These are phyloP conservation scores for Aristolochia contorta DNA, from an alignment of 164 flowering plant species.

Conservation along the genomic window DNA sequence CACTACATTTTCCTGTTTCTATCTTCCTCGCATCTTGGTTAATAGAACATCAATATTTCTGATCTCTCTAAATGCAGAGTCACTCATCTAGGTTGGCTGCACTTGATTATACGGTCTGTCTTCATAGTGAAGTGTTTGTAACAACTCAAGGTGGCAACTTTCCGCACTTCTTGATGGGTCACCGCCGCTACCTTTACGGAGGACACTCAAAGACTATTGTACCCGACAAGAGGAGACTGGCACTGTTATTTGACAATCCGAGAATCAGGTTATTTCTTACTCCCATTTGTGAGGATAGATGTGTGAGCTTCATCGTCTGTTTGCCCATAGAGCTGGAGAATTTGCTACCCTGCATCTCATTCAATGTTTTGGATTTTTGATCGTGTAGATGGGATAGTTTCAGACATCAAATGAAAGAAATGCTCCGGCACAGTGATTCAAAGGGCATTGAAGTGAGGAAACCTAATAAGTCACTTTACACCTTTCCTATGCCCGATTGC, in stretches of 20 bases:
- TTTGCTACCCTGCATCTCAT: too few species aligned
- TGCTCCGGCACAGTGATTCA: conserved; percentile 73
- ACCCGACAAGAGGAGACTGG: conserved; percentile 86
- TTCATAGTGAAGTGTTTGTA: conserved; percentile 87
- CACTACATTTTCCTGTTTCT: background rate
- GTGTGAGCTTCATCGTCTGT: background rate
- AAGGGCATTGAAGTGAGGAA: conserved; percentile 71
- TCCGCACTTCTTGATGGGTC: conserved; percentile 96
- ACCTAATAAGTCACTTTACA: conserved; percentile 63
- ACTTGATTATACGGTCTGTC: conserved; percentile 87
- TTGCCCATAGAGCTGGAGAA: background rate
- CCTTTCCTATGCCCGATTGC: conserved; percentile 93
- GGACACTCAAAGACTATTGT: conserved; percentile 87
- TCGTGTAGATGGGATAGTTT: conserved; percentile 73
- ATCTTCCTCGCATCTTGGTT: background rate
- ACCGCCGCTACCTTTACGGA: conserved; percentile 67
- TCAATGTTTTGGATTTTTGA: background rate
- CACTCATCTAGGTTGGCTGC: conserved; percentile 95
- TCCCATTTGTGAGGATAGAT: background rate
- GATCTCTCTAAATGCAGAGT: conserved; percentile 48
- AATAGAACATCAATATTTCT: conserved; percentile 8
- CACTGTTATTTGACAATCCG: conserved; percentile 61
- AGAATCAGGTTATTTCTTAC: conserved; percentile 40
- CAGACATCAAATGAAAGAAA: conserved; percentile 57
- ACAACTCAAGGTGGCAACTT: conserved; percentile 98